These are phyloP conservation scores for Phytophthora nicotianae DNA, from an alignment of 352 stramenopile species.

Conservation along the genomic window DNA sequence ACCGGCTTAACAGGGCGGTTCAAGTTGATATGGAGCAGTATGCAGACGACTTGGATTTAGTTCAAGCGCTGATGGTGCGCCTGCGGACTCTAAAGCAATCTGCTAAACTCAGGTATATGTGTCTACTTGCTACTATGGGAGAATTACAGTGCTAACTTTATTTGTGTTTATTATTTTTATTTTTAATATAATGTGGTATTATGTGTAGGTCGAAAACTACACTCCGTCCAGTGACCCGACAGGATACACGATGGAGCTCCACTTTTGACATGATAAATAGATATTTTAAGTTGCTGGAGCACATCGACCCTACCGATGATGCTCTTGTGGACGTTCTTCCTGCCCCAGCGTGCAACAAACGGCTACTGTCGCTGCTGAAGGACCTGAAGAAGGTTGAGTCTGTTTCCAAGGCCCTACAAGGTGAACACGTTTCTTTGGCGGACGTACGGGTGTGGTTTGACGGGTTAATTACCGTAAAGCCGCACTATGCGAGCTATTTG, in stretches of 20 bases:
- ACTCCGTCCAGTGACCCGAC: neutral
- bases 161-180: neutral
- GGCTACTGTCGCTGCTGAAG: neutral
- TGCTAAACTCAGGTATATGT: no score
- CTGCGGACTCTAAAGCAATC: conserved; percentile 2
- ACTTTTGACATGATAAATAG: neutral
- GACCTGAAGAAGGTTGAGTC: neutral
- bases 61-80: conserved; percentile 3
- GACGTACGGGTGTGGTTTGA: neutral
- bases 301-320: neutral
- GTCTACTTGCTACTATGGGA: neutral
- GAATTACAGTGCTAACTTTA: neutral
- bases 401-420: neutral
- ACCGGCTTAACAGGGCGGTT: no score
- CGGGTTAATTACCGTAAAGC: neutral
- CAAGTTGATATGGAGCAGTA: neutral
- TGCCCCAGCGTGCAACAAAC: neutral
- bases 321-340: neutral
- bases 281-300: neutral
- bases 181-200: neutral
- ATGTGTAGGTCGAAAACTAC: neutral
- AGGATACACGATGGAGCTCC: neutral
- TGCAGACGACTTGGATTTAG: neutral
- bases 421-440: neutral
- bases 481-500: neutral